phyloP scores from a whole-genome alignment of 768 basidiomycete species.

The Cyclocybe cylindracea region DNA sequence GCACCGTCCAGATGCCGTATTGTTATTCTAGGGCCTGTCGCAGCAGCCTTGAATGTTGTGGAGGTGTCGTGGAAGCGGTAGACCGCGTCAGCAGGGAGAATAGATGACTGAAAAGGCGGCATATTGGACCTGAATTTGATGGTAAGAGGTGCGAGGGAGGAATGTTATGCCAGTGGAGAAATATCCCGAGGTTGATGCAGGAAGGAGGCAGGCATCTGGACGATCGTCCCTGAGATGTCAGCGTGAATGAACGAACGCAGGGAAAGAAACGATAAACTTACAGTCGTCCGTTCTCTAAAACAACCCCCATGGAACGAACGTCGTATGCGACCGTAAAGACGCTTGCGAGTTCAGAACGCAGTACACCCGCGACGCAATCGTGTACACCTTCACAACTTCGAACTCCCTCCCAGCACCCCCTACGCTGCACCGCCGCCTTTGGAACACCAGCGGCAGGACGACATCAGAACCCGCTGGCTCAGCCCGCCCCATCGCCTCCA shows the following conservation, averaged over 20 bases:
- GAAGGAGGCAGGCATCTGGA: slow-evolving; percentile 51
- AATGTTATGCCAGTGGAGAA: background rate
- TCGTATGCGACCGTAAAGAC: slow-evolving; percentile 89
- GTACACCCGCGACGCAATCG: slow-evolving; percentile 56
- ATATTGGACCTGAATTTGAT: slow-evolving; percentile 24
- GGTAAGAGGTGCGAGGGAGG: slow-evolving; percentile 5
- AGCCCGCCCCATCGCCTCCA: slow-evolving; percentile 81
- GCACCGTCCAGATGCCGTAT: slow-evolving; percentile 89
- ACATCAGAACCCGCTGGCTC: slow-evolving; percentile 58
- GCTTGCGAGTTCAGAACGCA: slow-evolving; percentile 64
- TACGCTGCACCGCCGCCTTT: slow-evolving; percentile 39
- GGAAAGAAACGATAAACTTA: slow-evolving; percentile 33
- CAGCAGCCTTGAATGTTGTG: slow-evolving; percentile 58
- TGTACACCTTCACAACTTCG: slow-evolving; percentile 47
- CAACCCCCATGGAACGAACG: slow-evolving; percentile 82
- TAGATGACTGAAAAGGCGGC: slow-evolving; percentile 37
- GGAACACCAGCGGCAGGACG: slow-evolving; percentile 58
- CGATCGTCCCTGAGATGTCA: slow-evolving; percentile 42
- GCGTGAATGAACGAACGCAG: background rate
- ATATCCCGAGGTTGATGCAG: slow-evolving; percentile 29
- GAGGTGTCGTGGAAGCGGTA: slow-evolving; percentile 52
- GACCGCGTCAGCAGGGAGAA: slow-evolving; percentile 51
- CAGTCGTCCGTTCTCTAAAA: slow-evolving; percentile 79
- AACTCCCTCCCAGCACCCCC: slow-evolving; percentile 22
- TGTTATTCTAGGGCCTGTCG: slow-evolving; percentile 46